Evolutionary conservation across 192 early-diverging fungal species (phyloP), one percentile per base, ranked within the genome.

Genomic region (Rhizophagus sp.): DNA sequence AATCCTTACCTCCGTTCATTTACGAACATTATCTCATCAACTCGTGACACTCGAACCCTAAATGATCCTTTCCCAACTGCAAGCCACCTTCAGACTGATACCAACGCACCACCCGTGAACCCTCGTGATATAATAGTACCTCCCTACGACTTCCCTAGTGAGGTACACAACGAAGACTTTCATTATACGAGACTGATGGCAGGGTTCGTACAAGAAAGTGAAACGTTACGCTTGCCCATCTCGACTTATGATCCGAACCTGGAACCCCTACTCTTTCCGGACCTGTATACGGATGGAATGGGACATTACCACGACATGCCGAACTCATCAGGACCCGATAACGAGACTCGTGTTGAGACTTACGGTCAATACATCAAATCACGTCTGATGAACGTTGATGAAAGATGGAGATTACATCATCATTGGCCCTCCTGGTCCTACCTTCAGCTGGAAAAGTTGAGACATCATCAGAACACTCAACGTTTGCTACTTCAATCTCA

Each of bases 331-430:
- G n/a, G n/a, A n/a, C n/a, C n/a, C n/a, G n/a, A n/a, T n/a, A n/a
- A n/a, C n/a, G n/a, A n/a, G n/a, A n/a, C n/a, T n/a, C 5, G 36
- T 36, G 2, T 3, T 36, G 36, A 36, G 3, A 36, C 5, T 3
- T 36, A 36, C 3, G 6, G 36, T 0, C 2, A 36, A 36, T 36
- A 36, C 36, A 36, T 36, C 36, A 36, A 36, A 36, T 5, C 0
- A 36, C 5, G 36, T 3, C 3, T 36, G 2, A 36, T 36, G 36
- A 27, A 65, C 7, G 8, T 65, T 11, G 24, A 25, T 25, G 33
- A 1, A 25, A 65, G 24, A 7, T 65, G n/a, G 63, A 71, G 69
- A 71, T 2, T 71, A 25, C 69, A 71, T 71, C 69, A 36, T 41
- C 6, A 44, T 1, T 71, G 36, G 69, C 34, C 44, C 2, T 13